Evolutionary conservation across 148 eudicot genomes (phyloP).

Genomic region (Camellia japonica): DNA sequence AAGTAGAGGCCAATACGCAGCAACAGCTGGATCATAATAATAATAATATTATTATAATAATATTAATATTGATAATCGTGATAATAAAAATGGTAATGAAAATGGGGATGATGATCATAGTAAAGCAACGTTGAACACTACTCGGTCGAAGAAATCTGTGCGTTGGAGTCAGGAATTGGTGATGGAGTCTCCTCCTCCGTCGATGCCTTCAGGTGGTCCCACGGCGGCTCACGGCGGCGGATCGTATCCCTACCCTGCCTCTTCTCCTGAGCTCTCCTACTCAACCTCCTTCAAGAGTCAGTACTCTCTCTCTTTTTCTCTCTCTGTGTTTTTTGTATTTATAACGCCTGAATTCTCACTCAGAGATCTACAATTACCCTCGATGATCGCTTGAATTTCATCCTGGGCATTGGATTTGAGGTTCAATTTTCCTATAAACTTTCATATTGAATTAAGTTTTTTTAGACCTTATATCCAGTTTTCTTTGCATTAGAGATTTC

Average conservation of each 20-base stretch:
- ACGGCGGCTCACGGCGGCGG: slow-evolving; percentile 11
- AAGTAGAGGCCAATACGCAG: neutral
- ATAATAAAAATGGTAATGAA: neutral
- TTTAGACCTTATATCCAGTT: no score
- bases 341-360: neutral
- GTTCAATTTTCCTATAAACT: neutral
- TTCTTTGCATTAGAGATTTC: no score
- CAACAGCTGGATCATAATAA: neutral
- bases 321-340: neutral
- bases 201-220: slow-evolving; percentile 21
- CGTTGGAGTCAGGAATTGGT: slow-evolving; percentile 31
- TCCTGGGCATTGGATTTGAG: neutral
- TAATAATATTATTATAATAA: neutral
- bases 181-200: slow-evolving; percentile 11
- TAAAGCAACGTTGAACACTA: neutral
- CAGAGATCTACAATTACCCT: neutral
- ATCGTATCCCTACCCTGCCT: slow-evolving; percentile 43
- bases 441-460: neutral
- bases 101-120: neutral
- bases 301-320: neutral
- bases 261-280: slow-evolving; percentile 21
- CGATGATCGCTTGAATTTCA: neutral
- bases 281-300: slow-evolving; percentile 48
- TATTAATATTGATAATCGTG: neutral
- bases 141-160: slow-evolving; percentile 26